Percentiles rank a stretch among this genome's conserved stretches.
Evolutionary conservation across 371 early-diverging fungal genomes (phyloP).

Genomic region (Apophysomyces sp.): DNA sequence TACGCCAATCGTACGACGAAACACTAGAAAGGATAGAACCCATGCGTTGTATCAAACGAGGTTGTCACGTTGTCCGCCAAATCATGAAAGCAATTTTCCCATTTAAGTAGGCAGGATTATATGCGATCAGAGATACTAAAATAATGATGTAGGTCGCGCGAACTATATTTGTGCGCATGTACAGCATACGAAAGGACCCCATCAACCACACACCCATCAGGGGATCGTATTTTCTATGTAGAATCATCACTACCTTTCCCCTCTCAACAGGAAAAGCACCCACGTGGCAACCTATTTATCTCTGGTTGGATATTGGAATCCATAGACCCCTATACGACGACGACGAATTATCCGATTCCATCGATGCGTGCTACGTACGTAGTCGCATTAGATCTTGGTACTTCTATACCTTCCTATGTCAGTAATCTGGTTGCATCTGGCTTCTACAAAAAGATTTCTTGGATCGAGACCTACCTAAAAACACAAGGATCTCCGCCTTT

Average conservation of each 20-base stretch:
- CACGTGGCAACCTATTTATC: constrained; percentile 40
- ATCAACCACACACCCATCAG: constrained; percentile 13
- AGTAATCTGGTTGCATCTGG: constrained; percentile 50
- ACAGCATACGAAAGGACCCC: constrained; percentile 33
- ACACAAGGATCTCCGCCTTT: constrained; percentile 52
- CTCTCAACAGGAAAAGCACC: constrained; percentile 24
- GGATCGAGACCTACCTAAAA: constrained; percentile 49
- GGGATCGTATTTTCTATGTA: constrained; percentile 33
- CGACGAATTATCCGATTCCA: constrained; percentile 57
- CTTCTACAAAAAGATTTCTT: constrained; percentile 44
- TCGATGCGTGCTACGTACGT: constrained; percentile 55
- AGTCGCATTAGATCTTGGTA: constrained; percentile 52
- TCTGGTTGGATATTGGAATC: constrained; percentile 62
- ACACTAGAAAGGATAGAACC: constrained; percentile 43
- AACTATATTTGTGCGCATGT: constrained; percentile 34
- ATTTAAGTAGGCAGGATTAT: constrained; percentile 43
- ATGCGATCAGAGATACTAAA: background rate
- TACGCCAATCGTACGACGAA: constrained; percentile 43
- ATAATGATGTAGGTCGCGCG: constrained; percentile 20
- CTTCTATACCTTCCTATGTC: constrained; percentile 50
- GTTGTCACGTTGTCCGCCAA: constrained; percentile 45
- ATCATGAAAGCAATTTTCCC: constrained; percentile 53
- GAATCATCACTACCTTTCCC: constrained; percentile 38
- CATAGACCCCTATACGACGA: constrained; percentile 58
- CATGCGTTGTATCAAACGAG: constrained; percentile 31